Conservation (phyloP, 345 rosid genomes). For the Angophora floribunda region DNA sequence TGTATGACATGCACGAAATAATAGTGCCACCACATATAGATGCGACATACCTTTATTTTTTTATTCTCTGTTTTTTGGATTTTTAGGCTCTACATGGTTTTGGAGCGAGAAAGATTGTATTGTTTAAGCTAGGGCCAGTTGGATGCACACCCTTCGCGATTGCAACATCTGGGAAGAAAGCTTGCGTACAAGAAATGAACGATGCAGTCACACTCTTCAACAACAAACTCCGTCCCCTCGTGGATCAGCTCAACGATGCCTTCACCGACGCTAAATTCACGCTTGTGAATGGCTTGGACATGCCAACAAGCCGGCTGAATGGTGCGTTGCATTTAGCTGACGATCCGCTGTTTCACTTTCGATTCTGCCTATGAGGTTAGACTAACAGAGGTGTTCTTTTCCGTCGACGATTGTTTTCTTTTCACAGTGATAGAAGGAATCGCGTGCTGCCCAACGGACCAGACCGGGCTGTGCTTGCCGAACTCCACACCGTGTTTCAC, state of each 20-base stretch:
- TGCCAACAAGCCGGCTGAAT: not conserved
- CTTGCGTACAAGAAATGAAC: conserved; percentile 37
- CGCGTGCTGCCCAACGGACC: conserved; percentile 24
- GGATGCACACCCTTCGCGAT: conserved; percentile 70
- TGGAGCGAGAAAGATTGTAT: conserved; percentile 55
- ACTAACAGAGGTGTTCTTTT: not conserved
- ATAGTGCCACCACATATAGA: not conserved
- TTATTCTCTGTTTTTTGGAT: not conserved
- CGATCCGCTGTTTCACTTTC: not conserved
- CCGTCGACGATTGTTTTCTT: not conserved
- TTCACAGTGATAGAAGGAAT: not conserved
- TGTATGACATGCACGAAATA: not conserved
- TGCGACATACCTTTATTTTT: not conserved
- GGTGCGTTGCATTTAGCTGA: not conserved
- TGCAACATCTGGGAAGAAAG: conserved; percentile 13
- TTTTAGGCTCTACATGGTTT: conserved; percentile 33
- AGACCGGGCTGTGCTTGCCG: conserved; percentile 18
- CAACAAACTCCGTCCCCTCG: conserved; percentile 31
- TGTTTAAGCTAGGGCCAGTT: conserved; percentile 50
- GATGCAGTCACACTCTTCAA: conserved; percentile 44
- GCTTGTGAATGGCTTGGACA: conserved; percentile 6
- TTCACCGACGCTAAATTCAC: conserved; percentile 36
- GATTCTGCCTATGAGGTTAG: not conserved
- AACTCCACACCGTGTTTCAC: conserved; percentile 10
- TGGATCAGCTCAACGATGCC: conserved; percentile 34